Evolutionary conservation across 2,329 filamentous ascomycete species (phyloP), one percentile per base, ranked within the genome.

Genomic region (Fusarium citri): DNA sequence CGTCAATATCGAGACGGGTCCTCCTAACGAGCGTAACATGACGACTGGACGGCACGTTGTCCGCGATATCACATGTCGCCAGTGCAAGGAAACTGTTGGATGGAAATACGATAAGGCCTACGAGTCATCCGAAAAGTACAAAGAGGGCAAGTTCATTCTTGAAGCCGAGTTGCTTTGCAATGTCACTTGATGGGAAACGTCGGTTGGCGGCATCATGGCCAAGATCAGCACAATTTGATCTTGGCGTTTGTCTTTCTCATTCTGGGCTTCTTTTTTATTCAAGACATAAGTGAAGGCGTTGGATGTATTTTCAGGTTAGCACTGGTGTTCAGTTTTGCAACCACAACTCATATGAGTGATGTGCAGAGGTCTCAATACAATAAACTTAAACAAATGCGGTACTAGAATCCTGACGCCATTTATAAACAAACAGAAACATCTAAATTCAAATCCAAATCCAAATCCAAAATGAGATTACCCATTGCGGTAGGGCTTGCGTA

Each of bases 71-170:
- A 86, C 86, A 62, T 99, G 96, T 84, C 88, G 92, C 62, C 93
- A 97, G 81, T 99, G 96, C 87, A 92, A 92, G 78, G 92, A 94
- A 80, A 92, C 91, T 30, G 96, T 99, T 55, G 96, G 96, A 37
- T 99, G 96, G 96, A 98, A 97, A 81, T 99, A 99, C 80, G 96
- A 99, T 82, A 97, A 97, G 83, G 96, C 96, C 2, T 98, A 92
- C 79, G 96, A 99, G 83, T 81, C 85, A 34, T 91, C 87, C 70
- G 95, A 99, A 87, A 97, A 97, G 83, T 99, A 99, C 83, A 99
- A 99, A 85, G 96, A 99, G 85, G 94, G 94, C 59, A 99, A 98
- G 83, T 98, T 92, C 79, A 99, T 99, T 64, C 86, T 99, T 60
- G 95, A 98, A 84, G 93, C 92, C 31, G 94, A 97, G 83, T 82